Conservation (phyloP, 1,139 yeast species). For the Suhomyces kunorum region DNA sequence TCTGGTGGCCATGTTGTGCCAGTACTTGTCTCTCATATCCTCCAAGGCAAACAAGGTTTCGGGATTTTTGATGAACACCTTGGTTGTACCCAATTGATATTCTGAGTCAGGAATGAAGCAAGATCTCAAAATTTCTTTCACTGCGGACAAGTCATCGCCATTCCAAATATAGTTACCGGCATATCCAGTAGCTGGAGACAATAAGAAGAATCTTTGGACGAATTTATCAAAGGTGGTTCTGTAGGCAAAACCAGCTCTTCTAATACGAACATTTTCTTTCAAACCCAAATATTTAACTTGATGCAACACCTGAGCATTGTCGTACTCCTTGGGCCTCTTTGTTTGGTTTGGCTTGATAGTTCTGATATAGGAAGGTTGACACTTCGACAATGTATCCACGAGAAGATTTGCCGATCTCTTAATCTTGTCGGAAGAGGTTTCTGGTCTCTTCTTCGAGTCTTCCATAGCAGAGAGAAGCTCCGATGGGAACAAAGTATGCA, state of each 20-base stretch:
- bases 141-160: constrained; percentile 85
- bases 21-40: constrained; percentile 94
- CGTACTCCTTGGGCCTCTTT: constrained; percentile 87
- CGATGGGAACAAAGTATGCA: constrained; percentile 75
- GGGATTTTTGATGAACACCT: constrained; percentile 94
- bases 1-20: constrained; percentile 98
- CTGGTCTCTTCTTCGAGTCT: constrained; percentile 81
- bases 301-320: constrained; percentile 85
- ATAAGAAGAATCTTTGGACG: constrained; percentile 90
- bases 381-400: constrained; percentile 83
- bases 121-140: constrained; percentile 72
- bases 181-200: constrained; percentile 88
- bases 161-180: constrained; percentile 98
- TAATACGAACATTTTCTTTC: constrained; percentile 93
- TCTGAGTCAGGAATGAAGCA: constrained; percentile 80
- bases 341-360: constrained; percentile 97
- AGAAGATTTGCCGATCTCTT: constrained; percentile 87
- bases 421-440: constrained; percentile 97
- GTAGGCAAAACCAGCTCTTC: constrained; percentile 99
- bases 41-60: constrained; percentile 95
- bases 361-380: constrained; percentile 95
- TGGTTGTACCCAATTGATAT: constrained; percentile 91
- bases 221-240: constrained; percentile 96
- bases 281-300: constrained; percentile 95
- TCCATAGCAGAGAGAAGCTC: constrained; percentile 55